A percentile compares a stretch with the other conserved stretches of the same genome.
phyloP scores from a whole-genome alignment of 371 early-diverging fungal species.

The Dichotomocladium elegans region DNA sequence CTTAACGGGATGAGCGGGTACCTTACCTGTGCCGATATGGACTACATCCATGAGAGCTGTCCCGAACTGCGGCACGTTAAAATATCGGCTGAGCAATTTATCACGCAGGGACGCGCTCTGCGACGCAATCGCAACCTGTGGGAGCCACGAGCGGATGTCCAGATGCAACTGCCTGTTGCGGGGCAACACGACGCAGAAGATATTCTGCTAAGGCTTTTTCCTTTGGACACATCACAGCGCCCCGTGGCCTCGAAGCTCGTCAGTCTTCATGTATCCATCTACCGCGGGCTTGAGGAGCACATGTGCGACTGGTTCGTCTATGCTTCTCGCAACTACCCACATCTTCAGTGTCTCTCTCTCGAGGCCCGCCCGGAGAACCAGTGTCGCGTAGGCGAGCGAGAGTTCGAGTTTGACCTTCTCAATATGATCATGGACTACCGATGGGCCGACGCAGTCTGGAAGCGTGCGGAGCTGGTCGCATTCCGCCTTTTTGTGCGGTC shows the following conservation, averaged over 20 bases:
- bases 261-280: slow-evolving; percentile 3
- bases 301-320: slow-evolving; percentile 11
- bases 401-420: slow-evolving; percentile 2
- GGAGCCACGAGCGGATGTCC: too few species aligned
- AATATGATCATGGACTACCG: slow-evolving; percentile 3
- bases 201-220: too few species aligned
- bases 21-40: not conserved
- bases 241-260: not conserved
- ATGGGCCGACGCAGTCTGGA: not conserved
- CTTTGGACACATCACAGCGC: too few species aligned
- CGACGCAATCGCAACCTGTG: not conserved
- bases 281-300: not conserved
- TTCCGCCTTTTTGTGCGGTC: not conserved
- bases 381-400: slow-evolving; percentile 1
- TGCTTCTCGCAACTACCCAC: slow-evolving; percentile 6
- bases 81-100: slow-evolving; percentile 4
- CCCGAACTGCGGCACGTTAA: not conserved
- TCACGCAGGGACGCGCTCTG: not conserved
- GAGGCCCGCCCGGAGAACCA: slow-evolving; percentile 1
- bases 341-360: not conserved
- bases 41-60: not conserved
- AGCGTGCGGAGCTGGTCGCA: not conserved
- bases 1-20: slow-evolving; percentile 8
- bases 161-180: too few species aligned
- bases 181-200: too few species aligned